Evolutionary conservation across 441 rosid species (phyloP), one percentile per base, ranked within the genome.

Genomic region (Manihot esculenta): DNA sequence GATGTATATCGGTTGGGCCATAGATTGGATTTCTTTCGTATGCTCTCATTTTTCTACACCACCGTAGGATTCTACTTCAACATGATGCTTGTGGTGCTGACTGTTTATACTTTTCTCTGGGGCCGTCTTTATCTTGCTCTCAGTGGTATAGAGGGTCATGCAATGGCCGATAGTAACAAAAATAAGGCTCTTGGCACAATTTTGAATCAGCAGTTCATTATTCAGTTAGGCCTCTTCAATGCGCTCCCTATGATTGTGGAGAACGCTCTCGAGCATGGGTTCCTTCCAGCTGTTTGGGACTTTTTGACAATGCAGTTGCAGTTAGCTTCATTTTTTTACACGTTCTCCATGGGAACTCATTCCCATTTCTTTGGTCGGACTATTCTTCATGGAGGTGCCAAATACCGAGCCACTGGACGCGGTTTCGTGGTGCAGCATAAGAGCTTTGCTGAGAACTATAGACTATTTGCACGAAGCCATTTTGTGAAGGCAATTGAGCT

Each of bases 391-490:
- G 99, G 99, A 41, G 99, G 97, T 72, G 99, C 97, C 10, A 94
- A 92, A 78, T 94, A 94, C 75, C 79, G 90, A 64, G 94, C 97
- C 27, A 94, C 97, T 18, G 97, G 99, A 27, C 97, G 97, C 68
- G 99, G 97, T 63, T 94, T 94, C 77, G 99, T 94, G 45, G 99
- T 92, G 49, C 84, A 89, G 82, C 99, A 94, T 86, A 90, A 89
- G 84, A 80, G 87, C 64, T 94, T 94, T 75, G 87, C 99, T 18
- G 97, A 94, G 79, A 94, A 89, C 75, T 92, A 89, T 74, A 78
- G 99, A 70, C 86, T 94, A 26, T 94, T 85, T 73, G 86, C 96
- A 9, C 92, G 96, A 62, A 94, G 97, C 79, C 99, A 94, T 79
- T 94, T 94, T 68, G 79, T 88, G 61, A 94, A 92, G 82, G 99